Conservation (phyloP, 176 grass and related monocot species). For the Saccharum spontaneum region DNA sequence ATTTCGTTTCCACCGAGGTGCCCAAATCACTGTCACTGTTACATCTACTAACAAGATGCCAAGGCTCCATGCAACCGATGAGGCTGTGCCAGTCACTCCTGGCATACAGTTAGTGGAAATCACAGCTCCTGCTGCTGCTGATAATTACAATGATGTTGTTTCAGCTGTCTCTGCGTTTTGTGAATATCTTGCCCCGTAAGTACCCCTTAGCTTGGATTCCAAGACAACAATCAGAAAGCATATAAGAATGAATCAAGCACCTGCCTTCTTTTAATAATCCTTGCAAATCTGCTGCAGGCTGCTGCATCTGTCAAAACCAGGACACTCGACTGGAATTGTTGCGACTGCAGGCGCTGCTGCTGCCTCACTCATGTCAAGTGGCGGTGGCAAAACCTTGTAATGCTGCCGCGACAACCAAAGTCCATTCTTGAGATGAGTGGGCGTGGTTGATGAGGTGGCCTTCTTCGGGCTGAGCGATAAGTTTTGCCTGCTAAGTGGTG, state of each 20-base stretch:
- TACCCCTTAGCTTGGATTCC: conserved; percentile 15
- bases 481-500: background rate
- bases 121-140: conserved; percentile 72
- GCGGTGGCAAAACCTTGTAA: conserved; percentile 61
- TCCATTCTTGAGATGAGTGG: background rate
- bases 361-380: conserved; percentile 77
- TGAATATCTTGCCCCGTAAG: conserved; percentile 92
- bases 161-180: conserved; percentile 68
- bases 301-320: conserved; percentile 85
- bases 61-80: conserved; percentile 75
- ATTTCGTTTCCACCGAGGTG: conserved; percentile 72
- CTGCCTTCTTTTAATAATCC: background rate
- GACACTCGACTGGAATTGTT: conserved; percentile 74
- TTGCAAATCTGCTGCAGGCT: conserved; percentile 52
- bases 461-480: background rate
- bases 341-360: conserved; percentile 74
- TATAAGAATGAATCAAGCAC: background rate
- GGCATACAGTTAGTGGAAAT: conserved; percentile 95
- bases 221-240: background rate
- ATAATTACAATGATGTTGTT: conserved; percentile 89
- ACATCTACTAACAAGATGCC: conserved; percentile 79
- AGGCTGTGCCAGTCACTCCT: conserved; percentile 70
- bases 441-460: background rate
- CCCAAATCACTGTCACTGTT: conserved; percentile 75
- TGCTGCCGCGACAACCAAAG: background rate